Evolutionary conservation across 139 green algal genomes (phyloP), one percentile per base, ranked within the genome.

Genomic region (Spirogloea muscicola): DNA sequence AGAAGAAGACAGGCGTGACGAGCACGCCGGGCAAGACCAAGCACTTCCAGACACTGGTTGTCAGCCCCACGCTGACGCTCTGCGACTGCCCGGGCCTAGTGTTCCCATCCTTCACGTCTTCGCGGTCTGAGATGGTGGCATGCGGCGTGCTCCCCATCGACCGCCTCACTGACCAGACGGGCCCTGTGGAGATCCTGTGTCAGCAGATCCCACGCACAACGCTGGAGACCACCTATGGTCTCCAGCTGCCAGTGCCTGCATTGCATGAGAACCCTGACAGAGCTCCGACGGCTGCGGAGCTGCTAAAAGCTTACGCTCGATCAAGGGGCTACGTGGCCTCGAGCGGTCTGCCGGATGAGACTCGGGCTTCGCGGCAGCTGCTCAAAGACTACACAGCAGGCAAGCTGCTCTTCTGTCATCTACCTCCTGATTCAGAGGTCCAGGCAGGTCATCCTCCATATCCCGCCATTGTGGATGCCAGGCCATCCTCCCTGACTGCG

Each of bases 11-110:
- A 1, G 89, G 89, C 0, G 94, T 99, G 16, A 90, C 90, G 36
- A 78, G 93, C 4, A 99, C 94, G 3, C 94, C 94, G 0, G 94
- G 94, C 73, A 98, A 97, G 79, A 99, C 94, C 31, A 98, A 99
- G 85, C 95, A 99, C 83, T 99, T 99, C 72, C 94, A 82, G 62
- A 99, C 94, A 31, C 87, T 98, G 1, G 87, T 90, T 40, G 82
- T 98, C 27, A 88, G 73, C 33, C 39, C 68, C 7, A 25, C 31
- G 1, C 68, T 98, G 40, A 89, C 84, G 60, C 86, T 96, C 5
- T 96, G 90, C 58, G 91, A 96, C 51, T 96, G 92, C 84, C 91
- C 91, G 2, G 90, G 94, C 33, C 79, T 98, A 39, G 94, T 98
- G 51, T 89, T 98, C 68, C 94, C 94, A 27, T 89, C 85, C 42